These are phyloP conservation scores for Tuber brumale DNA, from an alignment of 495 filamentous ascomycete genomes.

Conservation along the genomic window DNA sequence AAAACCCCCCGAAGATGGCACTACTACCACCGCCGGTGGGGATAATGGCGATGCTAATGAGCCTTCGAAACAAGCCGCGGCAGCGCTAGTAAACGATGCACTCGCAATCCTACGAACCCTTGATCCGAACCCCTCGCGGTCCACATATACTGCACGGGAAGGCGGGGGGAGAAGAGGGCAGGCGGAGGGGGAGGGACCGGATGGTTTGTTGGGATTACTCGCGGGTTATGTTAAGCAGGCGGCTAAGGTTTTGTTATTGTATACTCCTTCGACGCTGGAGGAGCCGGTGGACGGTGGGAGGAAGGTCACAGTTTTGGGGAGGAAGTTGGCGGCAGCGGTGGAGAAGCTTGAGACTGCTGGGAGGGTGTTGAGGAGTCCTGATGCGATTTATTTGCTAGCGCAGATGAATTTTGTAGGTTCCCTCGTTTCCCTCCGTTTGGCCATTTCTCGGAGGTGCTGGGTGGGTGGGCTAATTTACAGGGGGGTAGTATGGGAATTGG, in stretches of 20 bases:
- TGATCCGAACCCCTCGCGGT: constrained; percentile 30
- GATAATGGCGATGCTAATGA: constrained; percentile 7
- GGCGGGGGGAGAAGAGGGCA: constrained; percentile 2
- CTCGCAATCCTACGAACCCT: constrained; percentile 38
- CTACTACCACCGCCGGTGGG: background rate
- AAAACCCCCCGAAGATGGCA: constrained; percentile 13
- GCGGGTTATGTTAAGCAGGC: constrained; percentile 25
- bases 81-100: constrained; percentile 34
- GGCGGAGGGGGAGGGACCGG: constrained; percentile 13
- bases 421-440: background rate
- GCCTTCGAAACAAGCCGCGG: constrained; percentile 7
- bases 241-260: constrained; percentile 20
- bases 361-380: constrained; percentile 66
- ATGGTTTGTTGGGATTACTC: constrained; percentile 23
- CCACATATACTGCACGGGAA: background rate
- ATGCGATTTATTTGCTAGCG: constrained; percentile 83
- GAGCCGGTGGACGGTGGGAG: constrained; percentile 29
- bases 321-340: constrained; percentile 51
- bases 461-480: constrained; percentile 13
- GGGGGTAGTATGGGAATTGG: constrained; percentile 68
- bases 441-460: constrained; percentile 7
- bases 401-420: constrained; percentile 73
- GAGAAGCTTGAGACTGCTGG: constrained; percentile 69
- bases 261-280: constrained; percentile 30
- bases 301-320: constrained; percentile 22